Percentiles rank a stretch among this genome's conserved stretches.
These are phyloP conservation scores for Botrytis porri DNA, from an alignment of 2,329 filamentous ascomycete genomes.

Conservation along the genomic window DNA sequence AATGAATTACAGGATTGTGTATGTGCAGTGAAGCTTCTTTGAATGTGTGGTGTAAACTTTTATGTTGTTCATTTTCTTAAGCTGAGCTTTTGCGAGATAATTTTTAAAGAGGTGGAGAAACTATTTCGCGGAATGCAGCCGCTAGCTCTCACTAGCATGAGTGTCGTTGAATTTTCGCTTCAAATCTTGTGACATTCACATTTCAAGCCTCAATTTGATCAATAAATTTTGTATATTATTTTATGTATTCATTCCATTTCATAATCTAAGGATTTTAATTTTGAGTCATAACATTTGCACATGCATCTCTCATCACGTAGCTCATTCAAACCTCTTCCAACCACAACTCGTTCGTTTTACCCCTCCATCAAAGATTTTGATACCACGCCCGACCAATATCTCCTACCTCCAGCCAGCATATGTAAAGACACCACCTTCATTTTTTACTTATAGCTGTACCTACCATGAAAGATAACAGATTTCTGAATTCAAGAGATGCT, in stretches of 20 bases:
- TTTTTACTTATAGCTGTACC: not conserved
- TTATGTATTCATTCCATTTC: not conserved
- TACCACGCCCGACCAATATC: not conserved
- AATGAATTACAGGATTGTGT: not conserved
- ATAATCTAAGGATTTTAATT: not conserved
- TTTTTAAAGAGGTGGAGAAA: constrained; percentile 11
- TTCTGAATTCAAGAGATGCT: not conserved
- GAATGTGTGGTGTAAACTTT: not conserved
- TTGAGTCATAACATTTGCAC: not conserved
- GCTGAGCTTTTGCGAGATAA: not conserved
- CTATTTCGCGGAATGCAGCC: constrained; percentile 3
- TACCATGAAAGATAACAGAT: not conserved
- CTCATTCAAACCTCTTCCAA: not conserved
- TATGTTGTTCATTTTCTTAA: not conserved
- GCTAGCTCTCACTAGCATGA: not conserved
- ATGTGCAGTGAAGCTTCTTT: not conserved
- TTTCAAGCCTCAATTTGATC: not conserved
- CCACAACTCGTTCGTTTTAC: not conserved
- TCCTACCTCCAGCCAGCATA: not conserved
- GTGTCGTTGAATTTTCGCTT: not conserved
- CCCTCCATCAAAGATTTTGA: not conserved
- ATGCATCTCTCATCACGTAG: not conserved
- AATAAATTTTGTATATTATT: not conserved
- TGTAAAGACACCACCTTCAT: not conserved
- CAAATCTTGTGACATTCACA: not conserved